Conservation (phyloP, 1,284 basidiomycete species). For the Fomitopsis pinicola region DNA sequence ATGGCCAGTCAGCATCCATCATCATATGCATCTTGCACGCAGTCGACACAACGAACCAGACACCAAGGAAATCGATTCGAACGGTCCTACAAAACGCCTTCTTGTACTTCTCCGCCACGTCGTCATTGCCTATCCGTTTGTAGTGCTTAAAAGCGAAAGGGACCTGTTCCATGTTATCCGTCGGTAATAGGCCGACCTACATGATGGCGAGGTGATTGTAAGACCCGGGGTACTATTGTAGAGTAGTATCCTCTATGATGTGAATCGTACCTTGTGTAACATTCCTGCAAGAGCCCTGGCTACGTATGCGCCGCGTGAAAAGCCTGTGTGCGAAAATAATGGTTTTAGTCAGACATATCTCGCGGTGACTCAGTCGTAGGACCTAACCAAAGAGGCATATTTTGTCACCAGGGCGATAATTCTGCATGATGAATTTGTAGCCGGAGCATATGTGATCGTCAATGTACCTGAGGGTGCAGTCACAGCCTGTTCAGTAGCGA, state of each 20-base stretch:
- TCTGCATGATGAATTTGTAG: slow-evolving; percentile 64
- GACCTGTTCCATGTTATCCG: slow-evolving; percentile 48
- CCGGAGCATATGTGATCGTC: slow-evolving; percentile 54
- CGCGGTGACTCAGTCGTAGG: no score
- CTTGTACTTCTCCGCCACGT: slow-evolving; percentile 26
- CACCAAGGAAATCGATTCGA: no score
- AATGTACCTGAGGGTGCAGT: slow-evolving; percentile 29
- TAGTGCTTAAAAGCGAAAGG: slow-evolving; percentile 57
- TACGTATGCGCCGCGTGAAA: slow-evolving; percentile 43
- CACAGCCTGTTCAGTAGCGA: no score
- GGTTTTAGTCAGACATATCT: neutral
- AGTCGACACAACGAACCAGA: no score
- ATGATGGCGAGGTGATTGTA: no score
- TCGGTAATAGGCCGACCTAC: slow-evolving; percentile 47
- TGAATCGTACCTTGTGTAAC: slow-evolving; percentile 24
- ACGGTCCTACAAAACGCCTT: no score
- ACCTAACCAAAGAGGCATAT: slow-evolving; percentile 46
- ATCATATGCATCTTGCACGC: no score
- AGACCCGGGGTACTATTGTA: no score
- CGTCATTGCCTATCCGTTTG: slow-evolving; percentile 35
- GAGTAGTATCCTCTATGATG: no score
- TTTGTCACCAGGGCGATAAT: slow-evolving; percentile 43
- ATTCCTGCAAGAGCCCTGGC: slow-evolving; percentile 46
- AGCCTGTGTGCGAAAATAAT: slow-evolving; percentile 16
- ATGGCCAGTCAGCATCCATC: no score